Evolutionary conservation across 257 asterid species (phyloP).

Genomic region (Petunia secreta): DNA sequence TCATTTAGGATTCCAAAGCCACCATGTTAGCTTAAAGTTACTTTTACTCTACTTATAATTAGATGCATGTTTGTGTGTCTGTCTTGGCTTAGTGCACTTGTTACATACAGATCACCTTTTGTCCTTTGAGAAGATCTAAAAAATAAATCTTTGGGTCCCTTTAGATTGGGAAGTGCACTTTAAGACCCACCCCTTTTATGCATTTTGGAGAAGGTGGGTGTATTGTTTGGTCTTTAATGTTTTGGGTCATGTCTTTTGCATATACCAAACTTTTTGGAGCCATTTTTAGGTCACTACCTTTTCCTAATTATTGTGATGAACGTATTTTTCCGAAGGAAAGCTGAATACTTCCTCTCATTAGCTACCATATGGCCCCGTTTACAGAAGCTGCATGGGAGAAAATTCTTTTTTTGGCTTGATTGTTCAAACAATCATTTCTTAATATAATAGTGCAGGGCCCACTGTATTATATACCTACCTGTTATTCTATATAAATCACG

Average conservation of each 20-base stretch:
- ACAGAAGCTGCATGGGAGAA: neutral
- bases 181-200: conserved; percentile 31
- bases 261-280: conserved; percentile 7
- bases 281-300: conserved; percentile 23
- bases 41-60: conserved; percentile 36
- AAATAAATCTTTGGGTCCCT: conserved; percentile 32
- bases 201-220: conserved; percentile 13
- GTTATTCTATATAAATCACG: conserved; percentile 52
- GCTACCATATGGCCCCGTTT: neutral
- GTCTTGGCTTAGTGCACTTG: conserved; percentile 32
- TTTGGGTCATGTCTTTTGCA: conserved; percentile 26
- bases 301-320: neutral
- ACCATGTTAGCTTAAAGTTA: conserved; percentile 38
- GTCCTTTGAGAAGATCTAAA: conserved; percentile 41
- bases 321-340: neutral
- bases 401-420: neutral
- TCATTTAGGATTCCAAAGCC: conserved; percentile 33
- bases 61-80: conserved; percentile 40
- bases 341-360: neutral
- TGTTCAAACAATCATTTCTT: conserved; percentile 51
- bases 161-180: conserved; percentile 38
- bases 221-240: conserved; percentile 32
- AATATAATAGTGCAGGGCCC: conserved; percentile 49
- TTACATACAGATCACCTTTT: conserved; percentile 37
- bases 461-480: conserved; percentile 59